Percentiles rank a stretch among this genome's conserved stretches.
Evolutionary conservation across 768 basidiomycete genomes (phyloP).

Genomic region (Chiua virens): DNA sequence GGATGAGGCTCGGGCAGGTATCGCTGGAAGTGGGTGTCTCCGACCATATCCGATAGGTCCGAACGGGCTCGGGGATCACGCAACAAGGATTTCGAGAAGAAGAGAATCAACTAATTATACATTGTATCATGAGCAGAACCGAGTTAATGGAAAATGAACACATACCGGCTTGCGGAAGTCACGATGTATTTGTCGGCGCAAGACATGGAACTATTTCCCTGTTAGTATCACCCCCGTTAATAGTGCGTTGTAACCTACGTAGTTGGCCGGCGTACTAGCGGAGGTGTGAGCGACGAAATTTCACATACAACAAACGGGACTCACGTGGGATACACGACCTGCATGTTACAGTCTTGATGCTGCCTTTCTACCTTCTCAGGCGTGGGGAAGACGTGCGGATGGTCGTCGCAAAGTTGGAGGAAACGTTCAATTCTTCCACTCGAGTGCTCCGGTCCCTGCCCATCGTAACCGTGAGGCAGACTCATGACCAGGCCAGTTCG

Average conservation of each 20-base stretch:
- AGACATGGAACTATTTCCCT: conserved; percentile 78
- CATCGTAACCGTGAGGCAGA: conserved; percentile 95
- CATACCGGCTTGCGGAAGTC: conserved; percentile 96
- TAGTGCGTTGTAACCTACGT: conserved; percentile 42
- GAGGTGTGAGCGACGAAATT: conserved; percentile 8
- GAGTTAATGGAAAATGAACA: not conserved
- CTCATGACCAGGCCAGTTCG: conserved; percentile 86
- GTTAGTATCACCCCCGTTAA: conserved; percentile 11
- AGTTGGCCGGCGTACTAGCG: conserved; percentile 89
- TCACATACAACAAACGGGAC: conserved; percentile 27
- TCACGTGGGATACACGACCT: conserved; percentile 95
- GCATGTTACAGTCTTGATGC: conserved; percentile 99
- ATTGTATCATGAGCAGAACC: not conserved
- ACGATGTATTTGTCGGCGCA: conserved; percentile 94
- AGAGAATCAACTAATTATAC: conserved; percentile 68
- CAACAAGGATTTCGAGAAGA: conserved; percentile 96
- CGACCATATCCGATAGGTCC: conserved; percentile 81
- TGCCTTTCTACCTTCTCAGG: conserved; percentile 89
- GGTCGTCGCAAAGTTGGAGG: conserved; percentile 97
- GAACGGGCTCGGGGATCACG: conserved; percentile 94
- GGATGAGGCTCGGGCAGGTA: conserved; percentile 85
- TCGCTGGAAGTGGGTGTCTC: conserved; percentile 88
- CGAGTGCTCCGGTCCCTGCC: conserved; percentile 98
- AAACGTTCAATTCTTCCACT: conserved; percentile 94
- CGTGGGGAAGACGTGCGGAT: conserved; percentile 87